Conservation (phyloP, 768 basidiomycete species). For the Leucocoprinus leucothites region DNA sequence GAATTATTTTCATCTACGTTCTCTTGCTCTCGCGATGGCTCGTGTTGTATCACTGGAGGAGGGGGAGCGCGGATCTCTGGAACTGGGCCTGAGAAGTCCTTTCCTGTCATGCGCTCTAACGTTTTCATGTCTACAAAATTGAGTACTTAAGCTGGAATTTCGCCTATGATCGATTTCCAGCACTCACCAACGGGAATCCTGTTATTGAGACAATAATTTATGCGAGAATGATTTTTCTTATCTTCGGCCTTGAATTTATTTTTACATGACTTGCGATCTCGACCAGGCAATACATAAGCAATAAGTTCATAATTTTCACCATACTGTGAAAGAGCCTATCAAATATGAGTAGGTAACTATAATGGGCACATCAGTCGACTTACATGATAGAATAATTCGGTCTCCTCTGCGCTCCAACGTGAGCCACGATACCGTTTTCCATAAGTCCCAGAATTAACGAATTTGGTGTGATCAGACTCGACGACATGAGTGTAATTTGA, state of each 20-base stretch:
- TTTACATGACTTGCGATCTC: conserved; percentile 87
- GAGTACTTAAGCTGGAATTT: neutral
- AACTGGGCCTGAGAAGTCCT: conserved; percentile 79
- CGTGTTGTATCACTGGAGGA: conserved; percentile 21
- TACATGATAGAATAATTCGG: conserved; percentile 84
- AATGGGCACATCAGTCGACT: conserved; percentile 21
- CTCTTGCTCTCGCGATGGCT: conserved; percentile 15
- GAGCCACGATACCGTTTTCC: conserved; percentile 78
- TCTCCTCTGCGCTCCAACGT: conserved; percentile 89
- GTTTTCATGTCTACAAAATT: conserved; percentile 59
- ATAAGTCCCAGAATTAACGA: conserved; percentile 82
- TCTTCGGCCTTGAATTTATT: conserved; percentile 93
- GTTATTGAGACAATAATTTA: conserved; percentile 73
- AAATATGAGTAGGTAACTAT: conserved; percentile 13
- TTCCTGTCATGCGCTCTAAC: conserved; percentile 77
- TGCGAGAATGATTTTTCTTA: conserved; percentile 71
- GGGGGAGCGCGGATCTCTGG: conserved; percentile 58
- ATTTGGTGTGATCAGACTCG: conserved; percentile 80
- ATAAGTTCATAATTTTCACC: conserved; percentile 94
- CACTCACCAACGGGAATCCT: conserved; percentile 71
- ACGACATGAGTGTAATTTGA: conserved; percentile 74
- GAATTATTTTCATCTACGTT: conserved; percentile 12
- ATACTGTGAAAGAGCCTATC: conserved; percentile 85
- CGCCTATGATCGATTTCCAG: neutral
- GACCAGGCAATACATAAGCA: conserved; percentile 78